A percentile compares a stretch with the other conserved stretches of the same genome.
Conservation (phyloP, 2,329 filamentous ascomycete genomes). For the Colletotrichum sidae region DNA sequence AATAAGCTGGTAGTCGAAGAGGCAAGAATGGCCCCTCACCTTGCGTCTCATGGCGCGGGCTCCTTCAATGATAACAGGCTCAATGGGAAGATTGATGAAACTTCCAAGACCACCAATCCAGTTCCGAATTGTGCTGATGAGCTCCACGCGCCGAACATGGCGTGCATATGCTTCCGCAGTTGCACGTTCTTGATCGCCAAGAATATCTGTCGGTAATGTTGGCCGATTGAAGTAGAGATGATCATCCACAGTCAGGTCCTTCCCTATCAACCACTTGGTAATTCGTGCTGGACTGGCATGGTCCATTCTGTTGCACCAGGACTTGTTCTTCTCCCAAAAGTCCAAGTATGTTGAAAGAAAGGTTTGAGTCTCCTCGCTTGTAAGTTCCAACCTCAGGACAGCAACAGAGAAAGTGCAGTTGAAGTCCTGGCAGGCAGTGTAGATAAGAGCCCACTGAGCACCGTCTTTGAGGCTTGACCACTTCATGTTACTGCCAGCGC, state of each 20-base stretch:
- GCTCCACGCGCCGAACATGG: not conserved
- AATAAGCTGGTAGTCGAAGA: not conserved
- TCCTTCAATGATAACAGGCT: slow-evolving; percentile 39
- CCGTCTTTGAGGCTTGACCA: slow-evolving; percentile 11
- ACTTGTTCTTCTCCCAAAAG: not conserved
- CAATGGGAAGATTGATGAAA: slow-evolving; percentile 43
- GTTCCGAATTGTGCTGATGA: slow-evolving; percentile 30
- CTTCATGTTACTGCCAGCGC: not conserved
- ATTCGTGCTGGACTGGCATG: slow-evolving; percentile 16
- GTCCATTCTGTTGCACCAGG: slow-evolving; percentile 21
- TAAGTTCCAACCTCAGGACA: not conserved
- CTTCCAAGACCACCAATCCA: slow-evolving; percentile 36
- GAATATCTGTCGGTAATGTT: slow-evolving; percentile 40
- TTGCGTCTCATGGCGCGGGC: slow-evolving; percentile 1
- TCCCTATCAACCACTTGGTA: slow-evolving; percentile 20
- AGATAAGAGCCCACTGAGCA: slow-evolving; percentile 19
- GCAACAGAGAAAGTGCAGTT: not conserved
- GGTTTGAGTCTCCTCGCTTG: slow-evolving; percentile 2
- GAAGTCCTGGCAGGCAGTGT: slow-evolving; percentile 6
- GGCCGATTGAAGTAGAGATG: slow-evolving; percentile 38
- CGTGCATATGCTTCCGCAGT: slow-evolving; percentile 39
- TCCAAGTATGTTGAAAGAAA: slow-evolving; percentile 26
- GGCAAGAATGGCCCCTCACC: not conserved
- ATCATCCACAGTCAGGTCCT: slow-evolving; percentile 33
- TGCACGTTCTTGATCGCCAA: slow-evolving; percentile 37